A percentile compares a stretch with the other conserved stretches of the same genome.
These are phyloP conservation scores for Leptographium radiaticola DNA, from an alignment of 2,329 filamentous ascomycete species.

Conservation along the genomic window DNA sequence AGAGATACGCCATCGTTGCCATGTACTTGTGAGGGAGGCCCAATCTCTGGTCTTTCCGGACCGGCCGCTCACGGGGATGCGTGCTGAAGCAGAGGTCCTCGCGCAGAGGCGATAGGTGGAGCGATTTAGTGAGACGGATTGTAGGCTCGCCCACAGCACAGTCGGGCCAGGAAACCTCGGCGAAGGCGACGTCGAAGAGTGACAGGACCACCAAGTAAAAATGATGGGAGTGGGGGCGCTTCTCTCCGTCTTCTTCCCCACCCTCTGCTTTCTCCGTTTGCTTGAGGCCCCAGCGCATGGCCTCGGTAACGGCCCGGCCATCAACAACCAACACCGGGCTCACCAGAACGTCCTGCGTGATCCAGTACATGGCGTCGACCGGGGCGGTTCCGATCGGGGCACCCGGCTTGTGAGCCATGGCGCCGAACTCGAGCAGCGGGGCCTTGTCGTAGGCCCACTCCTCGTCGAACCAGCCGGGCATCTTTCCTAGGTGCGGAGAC, in stretches of 20 bases:
- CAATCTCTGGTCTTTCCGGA: neutral
- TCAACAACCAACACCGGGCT: neutral
- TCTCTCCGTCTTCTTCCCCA: neutral
- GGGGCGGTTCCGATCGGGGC: neutral
- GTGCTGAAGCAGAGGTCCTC: neutral
- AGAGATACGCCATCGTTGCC: neutral
- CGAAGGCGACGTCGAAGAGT: neutral
- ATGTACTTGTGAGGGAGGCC: neutral
- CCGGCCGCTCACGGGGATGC: slow-evolving; percentile 1
- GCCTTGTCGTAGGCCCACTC: neutral
- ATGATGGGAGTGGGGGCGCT: neutral
- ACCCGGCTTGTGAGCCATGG: neutral
- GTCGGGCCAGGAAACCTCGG: neutral
- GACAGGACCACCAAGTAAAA: slow-evolving; percentile 3
- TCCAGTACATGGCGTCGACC: slow-evolving; percentile 2
- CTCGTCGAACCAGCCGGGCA: neutral
- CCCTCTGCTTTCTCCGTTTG: neutral
- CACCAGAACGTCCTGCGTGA: neutral
- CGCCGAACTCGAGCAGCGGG: neutral
- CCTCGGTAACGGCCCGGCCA: neutral
- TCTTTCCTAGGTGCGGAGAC: no score
- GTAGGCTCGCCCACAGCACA: neutral
- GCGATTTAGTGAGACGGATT: neutral
- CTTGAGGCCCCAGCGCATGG: neutral
- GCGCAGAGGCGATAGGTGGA: neutral